Evolutionary conservation across 106 monocot genomes (phyloP).

Genomic region (Dioscorea alata): DNA sequence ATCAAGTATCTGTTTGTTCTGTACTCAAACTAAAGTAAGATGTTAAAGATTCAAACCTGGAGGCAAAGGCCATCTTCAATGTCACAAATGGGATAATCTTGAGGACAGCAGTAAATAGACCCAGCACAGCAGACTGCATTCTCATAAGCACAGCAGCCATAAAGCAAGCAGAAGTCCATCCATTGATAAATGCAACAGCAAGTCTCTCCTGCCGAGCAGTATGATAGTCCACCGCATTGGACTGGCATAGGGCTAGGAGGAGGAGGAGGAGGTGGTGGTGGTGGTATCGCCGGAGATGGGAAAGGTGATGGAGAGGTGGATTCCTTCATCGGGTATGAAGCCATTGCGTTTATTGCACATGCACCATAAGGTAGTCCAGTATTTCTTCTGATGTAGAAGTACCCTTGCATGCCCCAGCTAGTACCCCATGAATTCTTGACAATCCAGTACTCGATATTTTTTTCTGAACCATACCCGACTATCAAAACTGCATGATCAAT

Average conservation of each 20-base stretch:
- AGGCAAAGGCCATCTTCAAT: conserved; percentile 33
- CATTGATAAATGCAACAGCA: conserved; percentile 45
- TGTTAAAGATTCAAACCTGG: conserved; percentile 21
- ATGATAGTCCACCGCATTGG: conserved; percentile 29
- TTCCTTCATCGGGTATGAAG: conserved; percentile 45
- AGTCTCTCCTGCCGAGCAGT: conserved; percentile 33
- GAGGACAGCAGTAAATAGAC: conserved; percentile 38
- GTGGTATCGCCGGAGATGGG: conserved; percentile 20
- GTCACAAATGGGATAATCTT: conserved; percentile 48
- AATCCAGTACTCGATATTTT: conserved; percentile 38
- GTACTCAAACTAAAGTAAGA: too few species aligned
- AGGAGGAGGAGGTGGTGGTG: conserved; percentile 10
- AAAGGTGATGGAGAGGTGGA: conserved; percentile 13
- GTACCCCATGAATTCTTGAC: conserved; percentile 52
- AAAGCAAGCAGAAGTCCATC: conserved; percentile 22
- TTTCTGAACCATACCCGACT: conserved; percentile 38
- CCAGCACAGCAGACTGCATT: conserved; percentile 40
- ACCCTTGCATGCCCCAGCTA: conserved; percentile 44
- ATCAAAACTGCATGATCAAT: conserved; percentile 51
- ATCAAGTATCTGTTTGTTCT: too few species aligned
- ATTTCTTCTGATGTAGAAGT: conserved; percentile 39
- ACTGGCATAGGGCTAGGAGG: conserved; percentile 30
- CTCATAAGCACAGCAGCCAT: conserved; percentile 41
- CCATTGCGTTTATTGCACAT: conserved; percentile 45
- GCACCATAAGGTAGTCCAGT: conserved; percentile 29